These are phyloP conservation scores for Byssothecium circinans DNA, from an alignment of 2,329 filamentous ascomycete species.

Conservation along the genomic window DNA sequence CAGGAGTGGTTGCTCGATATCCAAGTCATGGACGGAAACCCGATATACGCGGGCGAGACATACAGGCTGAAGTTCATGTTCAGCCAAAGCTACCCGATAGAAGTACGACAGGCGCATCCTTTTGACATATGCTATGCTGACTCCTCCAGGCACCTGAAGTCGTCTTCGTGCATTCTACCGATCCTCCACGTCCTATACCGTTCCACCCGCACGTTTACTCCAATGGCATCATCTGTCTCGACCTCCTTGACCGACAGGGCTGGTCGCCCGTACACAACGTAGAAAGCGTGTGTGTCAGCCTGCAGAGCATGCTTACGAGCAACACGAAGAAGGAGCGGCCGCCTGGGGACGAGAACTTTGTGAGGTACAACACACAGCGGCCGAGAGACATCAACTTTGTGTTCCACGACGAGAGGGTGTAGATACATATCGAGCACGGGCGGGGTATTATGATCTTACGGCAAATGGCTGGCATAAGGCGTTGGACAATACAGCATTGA, in stretches of 20 bases:
- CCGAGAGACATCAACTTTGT: constrained; percentile 90
- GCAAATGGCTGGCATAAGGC: constrained; percentile 2
- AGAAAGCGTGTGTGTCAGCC: constrained; percentile 93
- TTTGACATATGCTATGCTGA: background rate
- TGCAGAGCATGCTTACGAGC: constrained; percentile 97
- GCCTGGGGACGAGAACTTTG: constrained; percentile 87
- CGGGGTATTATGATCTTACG: background rate
- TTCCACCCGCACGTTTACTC: constrained; percentile 98
- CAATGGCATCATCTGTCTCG: constrained; percentile 97
- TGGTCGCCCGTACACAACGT: constrained; percentile 98
- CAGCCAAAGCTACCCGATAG: constrained; percentile 82
- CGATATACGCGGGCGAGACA: constrained; percentile 76
- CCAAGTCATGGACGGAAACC: constrained; percentile 84
- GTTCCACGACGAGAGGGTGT: constrained; percentile 80
- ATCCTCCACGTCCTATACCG: constrained; percentile 67
- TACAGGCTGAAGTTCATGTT: constrained; percentile 91
- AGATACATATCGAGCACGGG: too few species aligned
- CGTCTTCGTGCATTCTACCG: constrained; percentile 67
- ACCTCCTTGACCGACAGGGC: constrained; percentile 81
- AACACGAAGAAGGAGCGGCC: constrained; percentile 91
- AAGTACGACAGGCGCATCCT: constrained; percentile 29
- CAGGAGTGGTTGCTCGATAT: constrained; percentile 94
- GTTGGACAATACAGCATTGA: background rate
- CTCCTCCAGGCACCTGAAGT: constrained; percentile 88
- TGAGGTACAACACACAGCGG: constrained; percentile 73